Evolutionary conservation across 2,329 filamentous ascomycete genomes (phyloP).

Genomic region (Fusarium floridanum): DNA sequence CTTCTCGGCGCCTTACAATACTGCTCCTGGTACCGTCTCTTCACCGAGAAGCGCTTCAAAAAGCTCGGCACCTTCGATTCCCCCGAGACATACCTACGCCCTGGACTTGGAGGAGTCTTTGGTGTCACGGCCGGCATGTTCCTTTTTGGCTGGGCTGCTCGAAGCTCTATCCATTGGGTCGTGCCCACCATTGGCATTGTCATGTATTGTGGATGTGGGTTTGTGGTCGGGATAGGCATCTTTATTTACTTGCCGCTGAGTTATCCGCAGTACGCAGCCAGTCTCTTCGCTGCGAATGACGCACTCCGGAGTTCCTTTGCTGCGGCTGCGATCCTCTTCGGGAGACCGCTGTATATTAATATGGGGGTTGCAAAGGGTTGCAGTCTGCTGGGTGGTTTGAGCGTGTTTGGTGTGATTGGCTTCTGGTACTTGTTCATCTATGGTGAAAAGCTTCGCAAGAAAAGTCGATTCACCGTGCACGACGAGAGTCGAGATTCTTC

Average conservation of each 20-base stretch:
- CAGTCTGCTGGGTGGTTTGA: neutral
- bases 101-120: neutral
- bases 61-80: neutral
- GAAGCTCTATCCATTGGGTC: neutral
- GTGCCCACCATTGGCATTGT: neutral
- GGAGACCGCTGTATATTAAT: neutral
- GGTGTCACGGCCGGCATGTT: neutral
- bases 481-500: neutral
- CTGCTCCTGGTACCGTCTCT: neutral
- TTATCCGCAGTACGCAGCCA: neutral
- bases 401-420: neutral
- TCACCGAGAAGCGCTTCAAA: neutral
- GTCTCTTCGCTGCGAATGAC: neutral
- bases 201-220: neutral
- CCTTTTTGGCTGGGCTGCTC: neutral
- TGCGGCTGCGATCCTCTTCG: neutral
- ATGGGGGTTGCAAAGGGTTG: neutral
- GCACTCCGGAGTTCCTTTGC: neutral
- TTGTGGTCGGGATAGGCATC: neutral
- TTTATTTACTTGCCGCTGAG: neutral
- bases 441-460: neutral
- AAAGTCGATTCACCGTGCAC: neutral
- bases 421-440: neutral
- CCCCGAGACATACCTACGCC: neutral
- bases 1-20: neutral